Evolutionary conservation across 2,329 filamentous ascomycete species (phyloP).

Genomic region (Ophiostoma novo-ulmi): DNA sequence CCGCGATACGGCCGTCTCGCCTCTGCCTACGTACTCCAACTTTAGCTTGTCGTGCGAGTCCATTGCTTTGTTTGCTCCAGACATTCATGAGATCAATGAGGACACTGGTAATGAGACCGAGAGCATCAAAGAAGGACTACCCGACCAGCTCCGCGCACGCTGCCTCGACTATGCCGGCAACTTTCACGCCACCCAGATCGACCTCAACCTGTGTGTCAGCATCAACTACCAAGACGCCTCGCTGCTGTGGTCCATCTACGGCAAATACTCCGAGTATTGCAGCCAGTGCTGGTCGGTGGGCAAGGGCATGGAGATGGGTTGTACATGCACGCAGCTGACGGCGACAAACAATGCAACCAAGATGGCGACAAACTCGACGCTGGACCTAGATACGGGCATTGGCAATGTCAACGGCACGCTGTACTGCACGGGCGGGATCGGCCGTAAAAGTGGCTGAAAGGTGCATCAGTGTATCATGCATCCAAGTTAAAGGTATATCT

Average conservation of each 20-base stretch:
- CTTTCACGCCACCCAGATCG: slow-evolving; percentile 23
- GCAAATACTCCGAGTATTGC: slow-evolving; percentile 28
- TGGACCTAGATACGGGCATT: slow-evolving; percentile 25
- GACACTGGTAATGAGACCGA: too few species aligned
- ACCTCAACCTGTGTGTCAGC: slow-evolving; percentile 29
- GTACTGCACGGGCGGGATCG: slow-evolving; percentile 18
- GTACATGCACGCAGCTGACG: slow-evolving; percentile 22
- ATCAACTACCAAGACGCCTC: slow-evolving; percentile 22
- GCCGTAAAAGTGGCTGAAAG: background rate
- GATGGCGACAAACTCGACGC: slow-evolving; percentile 17
- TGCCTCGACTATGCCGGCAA: slow-evolving; percentile 15
- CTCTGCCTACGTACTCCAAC: background rate
- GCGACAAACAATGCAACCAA: background rate
- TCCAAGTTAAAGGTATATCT: background rate
- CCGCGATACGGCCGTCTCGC: background rate
- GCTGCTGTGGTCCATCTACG: slow-evolving; percentile 26
- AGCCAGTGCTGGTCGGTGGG: slow-evolving; percentile 18
- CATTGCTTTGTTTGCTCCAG: background rate
- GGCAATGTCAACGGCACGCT: slow-evolving; percentile 22
- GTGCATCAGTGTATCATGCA: background rate
- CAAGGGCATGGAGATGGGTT: slow-evolving; percentile 18
- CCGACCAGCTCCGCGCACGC: slow-evolving; percentile 20
- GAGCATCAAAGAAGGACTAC: background rate
- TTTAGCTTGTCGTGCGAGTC: slow-evolving; percentile 5
- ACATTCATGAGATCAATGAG: background rate